These are phyloP conservation scores for Glonium stellatum DNA, from an alignment of 495 filamentous ascomycete genomes.

Conservation along the genomic window DNA sequence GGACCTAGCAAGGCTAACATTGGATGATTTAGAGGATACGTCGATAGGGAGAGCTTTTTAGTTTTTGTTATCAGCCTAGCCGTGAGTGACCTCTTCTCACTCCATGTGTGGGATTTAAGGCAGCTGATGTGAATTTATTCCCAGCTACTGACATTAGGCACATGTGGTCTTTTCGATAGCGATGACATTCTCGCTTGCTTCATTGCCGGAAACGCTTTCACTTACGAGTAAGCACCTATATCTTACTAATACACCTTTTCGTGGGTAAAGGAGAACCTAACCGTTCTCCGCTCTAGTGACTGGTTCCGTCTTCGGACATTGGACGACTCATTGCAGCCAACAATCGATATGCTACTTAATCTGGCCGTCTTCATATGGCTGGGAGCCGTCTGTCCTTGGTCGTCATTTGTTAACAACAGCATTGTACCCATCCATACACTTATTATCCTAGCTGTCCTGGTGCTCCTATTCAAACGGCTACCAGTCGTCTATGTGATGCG, in stretches of 20 bases:
- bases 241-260: too few species aligned
- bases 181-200: conserved; percentile 94
- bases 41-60: conserved; percentile 85
- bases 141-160: too few species aligned
- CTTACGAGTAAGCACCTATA: conserved; percentile 57
- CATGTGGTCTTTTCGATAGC: conserved; percentile 68
- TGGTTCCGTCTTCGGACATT: conserved; percentile 86
- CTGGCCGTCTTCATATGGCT: conserved; percentile 87
- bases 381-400: conserved; percentile 82
- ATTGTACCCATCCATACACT: conserved; percentile 73
- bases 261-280: too few species aligned
- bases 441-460: conserved; percentile 69
- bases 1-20: too few species aligned
- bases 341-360: conserved; percentile 83
- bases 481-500: conserved; percentile 72
- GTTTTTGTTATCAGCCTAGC: conserved; percentile 82
- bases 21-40: too few species aligned
- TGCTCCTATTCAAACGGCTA: conserved; percentile 70
- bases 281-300: conserved; percentile 46
- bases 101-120: too few species aligned
- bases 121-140: too few species aligned
- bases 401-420: conserved; percentile 55
- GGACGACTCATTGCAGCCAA: conserved; percentile 85
- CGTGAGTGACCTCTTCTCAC: too few species aligned
- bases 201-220: conserved; percentile 88